Conservation (phyloP, 352 stramenopile genomes). For the Pythium aristosporum region DNA sequence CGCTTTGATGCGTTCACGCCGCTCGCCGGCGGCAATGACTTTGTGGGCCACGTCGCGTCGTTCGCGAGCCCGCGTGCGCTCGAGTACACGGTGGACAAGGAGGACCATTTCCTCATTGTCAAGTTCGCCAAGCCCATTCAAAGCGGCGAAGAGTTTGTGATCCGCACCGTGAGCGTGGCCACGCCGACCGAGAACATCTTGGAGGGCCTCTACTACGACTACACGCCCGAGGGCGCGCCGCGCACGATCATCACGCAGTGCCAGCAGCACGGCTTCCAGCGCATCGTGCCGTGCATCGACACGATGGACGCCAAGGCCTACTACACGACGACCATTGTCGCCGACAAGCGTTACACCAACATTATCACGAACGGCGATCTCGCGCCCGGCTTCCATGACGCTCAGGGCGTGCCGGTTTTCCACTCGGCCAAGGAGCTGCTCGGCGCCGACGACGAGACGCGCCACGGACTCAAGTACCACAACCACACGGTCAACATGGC, state of each 20-base stretch:
- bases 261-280: slow-evolving; percentile 79
- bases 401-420: slow-evolving; percentile 60
- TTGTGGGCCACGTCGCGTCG: slow-evolving; percentile 60
- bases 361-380: slow-evolving; percentile 81
- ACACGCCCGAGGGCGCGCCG: slow-evolving; percentile 59
- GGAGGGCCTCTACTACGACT: slow-evolving; percentile 79
- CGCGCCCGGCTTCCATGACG: slow-evolving; percentile 58
- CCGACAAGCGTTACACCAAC: slow-evolving; percentile 74
- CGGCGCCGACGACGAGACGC: slow-evolving; percentile 44
- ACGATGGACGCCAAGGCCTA: slow-evolving; percentile 82
- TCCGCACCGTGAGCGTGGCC: slow-evolving; percentile 63
- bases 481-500: slow-evolving; percentile 87
- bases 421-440: slow-evolving; percentile 54
- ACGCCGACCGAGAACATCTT: slow-evolving; percentile 77
- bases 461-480: slow-evolving; percentile 76
- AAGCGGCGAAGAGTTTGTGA: slow-evolving; percentile 62
- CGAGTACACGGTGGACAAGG: slow-evolving; percentile 52
- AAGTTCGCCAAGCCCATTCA: slow-evolving; percentile 54
- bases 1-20: slow-evolving; percentile 46
- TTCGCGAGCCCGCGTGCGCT: slow-evolving; percentile 44
- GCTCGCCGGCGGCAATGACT: slow-evolving; percentile 41
- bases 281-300: slow-evolving; percentile 76
- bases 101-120: slow-evolving; percentile 72
- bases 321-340: slow-evolving; percentile 78
- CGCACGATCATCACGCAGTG: slow-evolving; percentile 85